Evolutionary conservation across 371 early-diverging fungal genomes (phyloP).

Genomic region (Sanchytrium tribonematis): DNA sequence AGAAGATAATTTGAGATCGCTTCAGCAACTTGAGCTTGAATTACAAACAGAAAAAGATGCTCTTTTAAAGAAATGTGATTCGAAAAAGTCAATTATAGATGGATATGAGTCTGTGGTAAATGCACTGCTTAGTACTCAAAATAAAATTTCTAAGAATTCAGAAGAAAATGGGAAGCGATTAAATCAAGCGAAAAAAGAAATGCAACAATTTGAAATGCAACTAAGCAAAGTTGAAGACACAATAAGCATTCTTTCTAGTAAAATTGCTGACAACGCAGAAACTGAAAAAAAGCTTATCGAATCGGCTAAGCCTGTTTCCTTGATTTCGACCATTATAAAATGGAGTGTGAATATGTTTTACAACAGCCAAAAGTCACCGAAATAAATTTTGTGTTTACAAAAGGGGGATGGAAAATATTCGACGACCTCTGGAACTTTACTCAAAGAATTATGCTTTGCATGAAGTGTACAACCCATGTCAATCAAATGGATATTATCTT

Average conservation of each 20-base stretch:
- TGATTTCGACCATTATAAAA: neutral
- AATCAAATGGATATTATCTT: neutral
- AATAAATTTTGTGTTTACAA: no score
- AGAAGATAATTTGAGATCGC: neutral
- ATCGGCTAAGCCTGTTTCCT: neutral
- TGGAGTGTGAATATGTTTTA: no score
- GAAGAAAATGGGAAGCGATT: neutral
- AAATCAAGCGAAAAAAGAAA: neutral
- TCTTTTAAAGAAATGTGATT: neutral
- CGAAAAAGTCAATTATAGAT: neutral
- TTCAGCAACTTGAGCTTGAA: neutral
- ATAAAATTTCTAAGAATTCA: neutral
- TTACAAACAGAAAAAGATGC: neutral
- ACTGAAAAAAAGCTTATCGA: neutral
- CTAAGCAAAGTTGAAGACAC: neutral
- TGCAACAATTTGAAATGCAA: neutral
- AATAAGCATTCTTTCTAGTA: neutral
- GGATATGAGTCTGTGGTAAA: neutral
- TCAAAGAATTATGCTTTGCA: no score
- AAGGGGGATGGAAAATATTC: no score
- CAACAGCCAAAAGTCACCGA: no score
- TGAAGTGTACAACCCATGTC: neutral
- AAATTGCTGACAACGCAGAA: neutral
- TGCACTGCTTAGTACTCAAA: neutral
- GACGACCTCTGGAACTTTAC: no score